Base-by-base conservation (phyloP, 352 stramenopile genomes). In the Globisporangium lucens region DNA sequence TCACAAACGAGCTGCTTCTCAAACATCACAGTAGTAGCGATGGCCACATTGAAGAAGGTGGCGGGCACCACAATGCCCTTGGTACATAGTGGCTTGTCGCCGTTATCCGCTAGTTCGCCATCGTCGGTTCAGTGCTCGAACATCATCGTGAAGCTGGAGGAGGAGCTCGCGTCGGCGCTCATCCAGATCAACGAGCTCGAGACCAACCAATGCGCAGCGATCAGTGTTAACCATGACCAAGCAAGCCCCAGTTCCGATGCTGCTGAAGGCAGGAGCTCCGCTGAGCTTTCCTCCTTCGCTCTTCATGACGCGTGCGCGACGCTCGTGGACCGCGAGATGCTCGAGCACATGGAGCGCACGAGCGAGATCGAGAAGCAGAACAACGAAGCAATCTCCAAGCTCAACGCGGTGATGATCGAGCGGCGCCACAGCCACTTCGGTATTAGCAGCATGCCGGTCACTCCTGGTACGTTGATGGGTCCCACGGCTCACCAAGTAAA, bases 131-230 rank as follows among this genome's bases (percentile, higher is more conserved):
- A 65, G 53, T 69, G 61, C 22, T 56, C 57, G 3, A 64, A 66
- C 27, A 66, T 76, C 29, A 74, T 76, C n/a, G 70, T 71, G 10
- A 72, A 68, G 5, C 59, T 76, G 20, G 70, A 76, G 30, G 67
- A 76, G 6, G 70, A 76, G 20, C 67, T 76, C 10, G 68, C 57
- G 15, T 66, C 62, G 1, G 70, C 70, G 2, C 67, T 76, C 27
- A 62, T 38, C 3, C 67, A 68, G n/a, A 74, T 76, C 58, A 74
- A 61, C 56, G 63, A 66, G 13, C 66, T 75, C 12, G 70, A 72
- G 24, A 29, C 66, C 30, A 47, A 41, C 51, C 58, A 38, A 60
- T 30, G 22, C 29, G 7, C 33, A 4, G 41, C 12, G 13, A 8
- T 7, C 1, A 58, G 30, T 10, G 6, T 22, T 22, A 29, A 38